A percentile compares a stretch with the other conserved stretches of the same genome.
Evolutionary conservation across 495 filamentous ascomycete genomes (phyloP).

Genomic region (Clohesyomyces aquaticus): DNA sequence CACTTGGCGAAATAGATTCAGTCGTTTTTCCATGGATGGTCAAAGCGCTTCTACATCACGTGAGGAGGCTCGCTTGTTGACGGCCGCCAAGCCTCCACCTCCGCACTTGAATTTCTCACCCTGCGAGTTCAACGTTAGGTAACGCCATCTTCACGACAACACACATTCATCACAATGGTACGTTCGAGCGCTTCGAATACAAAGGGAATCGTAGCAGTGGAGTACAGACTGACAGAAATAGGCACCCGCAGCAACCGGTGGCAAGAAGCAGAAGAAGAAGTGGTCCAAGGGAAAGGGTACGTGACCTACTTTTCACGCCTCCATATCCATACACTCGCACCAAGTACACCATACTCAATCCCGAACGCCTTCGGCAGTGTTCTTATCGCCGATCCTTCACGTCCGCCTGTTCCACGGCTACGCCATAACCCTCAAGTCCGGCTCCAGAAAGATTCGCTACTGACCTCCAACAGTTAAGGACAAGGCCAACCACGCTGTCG

Average conservation of each 20-base stretch:
- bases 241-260: conserved; percentile 65
- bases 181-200: neutral
- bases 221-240: conserved; percentile 19
- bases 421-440: neutral
- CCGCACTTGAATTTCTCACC: conserved; percentile 25
- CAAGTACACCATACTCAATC: neutral
- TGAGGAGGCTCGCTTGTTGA: conserved; percentile 6
- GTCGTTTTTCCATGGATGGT: too few species aligned
- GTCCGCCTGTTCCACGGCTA: neutral
- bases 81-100: conserved; percentile 12
- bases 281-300: conserved; percentile 99
- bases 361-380: conserved; percentile 1
- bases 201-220: neutral
- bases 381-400: neutral
- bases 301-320: conserved; percentile 35
- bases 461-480: conserved; percentile 81
- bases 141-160: conserved; percentile 31
- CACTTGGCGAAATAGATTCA: neutral
- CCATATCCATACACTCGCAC: neutral
- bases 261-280: conserved; percentile 99
- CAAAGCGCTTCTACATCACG: neutral
- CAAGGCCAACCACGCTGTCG: conserved; percentile 96
- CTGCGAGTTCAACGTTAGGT: neutral
- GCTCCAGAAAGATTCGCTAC: neutral
- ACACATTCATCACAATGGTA: conserved; percentile 41